Conservation (phyloP, 2,329 filamentous ascomycete species). For the Clonostachys sp. region DNA sequence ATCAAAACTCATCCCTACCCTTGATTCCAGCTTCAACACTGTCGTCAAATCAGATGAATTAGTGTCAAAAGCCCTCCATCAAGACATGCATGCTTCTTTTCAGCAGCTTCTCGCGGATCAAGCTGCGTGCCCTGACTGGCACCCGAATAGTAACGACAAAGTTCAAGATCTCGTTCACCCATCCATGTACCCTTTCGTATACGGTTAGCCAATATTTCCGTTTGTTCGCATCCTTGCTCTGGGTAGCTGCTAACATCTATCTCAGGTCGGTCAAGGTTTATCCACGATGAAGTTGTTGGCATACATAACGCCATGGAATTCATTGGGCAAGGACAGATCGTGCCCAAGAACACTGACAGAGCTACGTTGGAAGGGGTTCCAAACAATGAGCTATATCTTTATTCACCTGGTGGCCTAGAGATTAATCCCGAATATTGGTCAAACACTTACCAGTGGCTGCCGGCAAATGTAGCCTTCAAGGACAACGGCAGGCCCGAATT, state of each 20-base stretch:
- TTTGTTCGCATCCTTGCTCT: no score
- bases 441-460: slow-evolving; percentile 17
- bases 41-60: neutral
- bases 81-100: slow-evolving; percentile 7
- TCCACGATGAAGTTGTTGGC: slow-evolving; percentile 11
- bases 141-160: slow-evolving; percentile 43
- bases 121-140: slow-evolving; percentile 36
- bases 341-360: neutral
- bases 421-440: slow-evolving; percentile 13
- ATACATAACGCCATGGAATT: slow-evolving; percentile 13
- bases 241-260: no score
- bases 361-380: no score
- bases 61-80: slow-evolving; percentile 2
- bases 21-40: neutral
- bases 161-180: slow-evolving; percentile 54
- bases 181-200: slow-evolving; percentile 21
- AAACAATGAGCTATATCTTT: no score
- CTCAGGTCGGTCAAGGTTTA: slow-evolving; percentile 1
- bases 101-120: slow-evolving; percentile 8
- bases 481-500: slow-evolving; percentile 14
- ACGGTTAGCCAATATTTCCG: neutral
- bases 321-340: slow-evolving; percentile 15
- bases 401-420: no score
- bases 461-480: slow-evolving; percentile 29
- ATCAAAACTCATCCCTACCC: neutral